Conservation (phyloP, 768 basidiomycete genomes). For the Leucosporidium creatinivorum region DNA sequence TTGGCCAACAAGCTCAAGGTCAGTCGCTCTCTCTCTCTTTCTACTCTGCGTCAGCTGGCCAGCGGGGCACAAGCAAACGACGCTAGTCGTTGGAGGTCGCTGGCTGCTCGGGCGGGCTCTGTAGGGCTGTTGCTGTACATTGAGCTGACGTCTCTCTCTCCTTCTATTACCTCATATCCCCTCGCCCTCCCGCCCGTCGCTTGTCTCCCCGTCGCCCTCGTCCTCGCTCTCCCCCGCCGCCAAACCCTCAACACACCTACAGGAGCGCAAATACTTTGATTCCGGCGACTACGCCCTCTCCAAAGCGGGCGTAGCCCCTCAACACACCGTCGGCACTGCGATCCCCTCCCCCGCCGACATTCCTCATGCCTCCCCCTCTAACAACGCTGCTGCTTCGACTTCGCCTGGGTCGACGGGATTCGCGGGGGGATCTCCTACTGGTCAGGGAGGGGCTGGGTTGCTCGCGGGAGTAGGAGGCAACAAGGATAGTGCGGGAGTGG, state of each 20-base stretch:
- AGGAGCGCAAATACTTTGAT: constrained; percentile 99
- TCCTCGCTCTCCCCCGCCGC: constrained; percentile 2
- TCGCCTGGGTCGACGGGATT: not conserved
- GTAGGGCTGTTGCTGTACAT: not conserved
- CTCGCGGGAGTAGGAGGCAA: no score
- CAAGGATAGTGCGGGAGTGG: no score
- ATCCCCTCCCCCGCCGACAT: constrained; percentile 83
- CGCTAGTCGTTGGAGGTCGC: not conserved
- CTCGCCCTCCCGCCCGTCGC: not conserved
- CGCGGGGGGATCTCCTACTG: no score
- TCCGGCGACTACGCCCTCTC: constrained; percentile 97
- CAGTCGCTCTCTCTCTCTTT: constrained; percentile 26
- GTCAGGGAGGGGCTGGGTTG: no score
- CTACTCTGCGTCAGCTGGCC: not conserved
- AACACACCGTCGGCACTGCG: constrained; percentile 82
- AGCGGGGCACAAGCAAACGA: not conserved
- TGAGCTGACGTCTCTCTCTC: not conserved
- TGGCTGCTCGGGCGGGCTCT: not conserved
- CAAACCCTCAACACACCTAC: not conserved
- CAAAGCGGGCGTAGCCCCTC: constrained; percentile 77
- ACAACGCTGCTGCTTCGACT: not conserved
- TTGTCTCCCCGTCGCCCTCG: not conserved
- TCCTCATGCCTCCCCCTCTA: constrained; percentile 29
- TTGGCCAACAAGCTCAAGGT: constrained; percentile 95
- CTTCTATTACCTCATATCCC: not conserved